Evolutionary conservation across 495 filamentous ascomycete genomes (phyloP).

Genomic region (Aspergillus conjunctus): DNA sequence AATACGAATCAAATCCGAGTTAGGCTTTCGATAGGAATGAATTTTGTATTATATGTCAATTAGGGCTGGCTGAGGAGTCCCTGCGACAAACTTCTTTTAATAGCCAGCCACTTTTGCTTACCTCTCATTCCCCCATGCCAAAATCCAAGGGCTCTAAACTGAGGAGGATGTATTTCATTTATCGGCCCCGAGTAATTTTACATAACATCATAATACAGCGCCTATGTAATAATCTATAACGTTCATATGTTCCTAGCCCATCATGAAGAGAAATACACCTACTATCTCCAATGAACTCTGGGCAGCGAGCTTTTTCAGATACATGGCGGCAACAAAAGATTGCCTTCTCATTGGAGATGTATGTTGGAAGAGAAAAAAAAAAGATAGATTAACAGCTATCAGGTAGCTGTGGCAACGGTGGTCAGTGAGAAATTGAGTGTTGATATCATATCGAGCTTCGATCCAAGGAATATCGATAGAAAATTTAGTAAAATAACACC

Average conservation of each 20-base stretch:
- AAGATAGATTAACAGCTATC: neutral
- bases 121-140: too few relatives aligned
- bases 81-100: too few relatives aligned
- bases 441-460: slow-evolving; percentile 11
- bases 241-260: too few relatives aligned
- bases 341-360: neutral
- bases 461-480: slow-evolving; percentile 12
- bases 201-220: too few relatives aligned
- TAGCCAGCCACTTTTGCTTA: too few relatives aligned
- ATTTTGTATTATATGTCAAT: slow-evolving; percentile 3
- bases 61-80: neutral
- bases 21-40: neutral
- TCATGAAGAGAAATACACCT: too few relatives aligned
- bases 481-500: slow-evolving; percentile 1
- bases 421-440: slow-evolving; percentile 9
- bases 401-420: neutral
- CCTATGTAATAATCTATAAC: too few relatives aligned
- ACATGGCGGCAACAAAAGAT: neutral
- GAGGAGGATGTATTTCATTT: too few relatives aligned
- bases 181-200: too few relatives aligned
- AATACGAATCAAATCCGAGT: neutral
- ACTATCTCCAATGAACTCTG: too few relatives aligned
- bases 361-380: neutral
- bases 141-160: too few relatives aligned
- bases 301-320: too few relatives aligned